A percentile compares a stretch with the other conserved stretches of the same genome.
phyloP scores from a whole-genome alignment of 1,284 basidiomycete species.

The Lentinus polychrous region DNA sequence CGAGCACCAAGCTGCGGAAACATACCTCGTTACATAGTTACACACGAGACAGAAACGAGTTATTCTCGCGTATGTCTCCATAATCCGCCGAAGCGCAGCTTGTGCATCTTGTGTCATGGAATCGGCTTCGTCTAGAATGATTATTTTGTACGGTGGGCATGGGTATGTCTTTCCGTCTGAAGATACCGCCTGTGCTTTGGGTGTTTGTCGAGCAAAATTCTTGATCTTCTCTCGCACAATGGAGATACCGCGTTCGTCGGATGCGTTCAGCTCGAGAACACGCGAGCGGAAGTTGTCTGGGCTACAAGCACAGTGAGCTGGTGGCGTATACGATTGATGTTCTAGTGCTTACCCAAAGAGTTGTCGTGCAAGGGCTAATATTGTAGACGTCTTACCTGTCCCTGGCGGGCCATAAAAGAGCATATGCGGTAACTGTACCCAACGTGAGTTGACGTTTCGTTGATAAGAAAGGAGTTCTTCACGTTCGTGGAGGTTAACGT shows the following conservation, averaged over 20 bases:
- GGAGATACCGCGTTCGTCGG: conserved; percentile 94
- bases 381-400: conserved; percentile 98
- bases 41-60: conserved; percentile 98
- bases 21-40: conserved; percentile 96
- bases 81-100: conserved; percentile 91
- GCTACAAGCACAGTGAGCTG: conserved; percentile 31
- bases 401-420: conserved; percentile 99
- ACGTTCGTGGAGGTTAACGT: conserved; percentile 92
- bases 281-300: conserved; percentile 93
- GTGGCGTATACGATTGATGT: no score
- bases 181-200: conserved; percentile 56
- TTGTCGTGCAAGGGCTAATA: conserved; percentile 90
- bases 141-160: conserved; percentile 97
- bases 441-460: neutral
- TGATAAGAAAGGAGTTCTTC: conserved; percentile 7
- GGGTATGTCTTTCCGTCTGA: conserved; percentile 86
- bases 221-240: conserved; percentile 99
- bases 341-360: conserved; percentile 77
- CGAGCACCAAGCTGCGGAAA: conserved; percentile 8
- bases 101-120: conserved; percentile 99
- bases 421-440: conserved; percentile 92
- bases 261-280: conserved; percentile 98
- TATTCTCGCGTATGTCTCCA: conserved; percentile 97
- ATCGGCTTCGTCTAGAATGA: conserved; percentile 98
- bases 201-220: conserved; percentile 93